Evolutionary conservation across 139 green algal species (phyloP), one percentile per base, ranked within the genome.

Genomic region (Trebouxia sp.): DNA sequence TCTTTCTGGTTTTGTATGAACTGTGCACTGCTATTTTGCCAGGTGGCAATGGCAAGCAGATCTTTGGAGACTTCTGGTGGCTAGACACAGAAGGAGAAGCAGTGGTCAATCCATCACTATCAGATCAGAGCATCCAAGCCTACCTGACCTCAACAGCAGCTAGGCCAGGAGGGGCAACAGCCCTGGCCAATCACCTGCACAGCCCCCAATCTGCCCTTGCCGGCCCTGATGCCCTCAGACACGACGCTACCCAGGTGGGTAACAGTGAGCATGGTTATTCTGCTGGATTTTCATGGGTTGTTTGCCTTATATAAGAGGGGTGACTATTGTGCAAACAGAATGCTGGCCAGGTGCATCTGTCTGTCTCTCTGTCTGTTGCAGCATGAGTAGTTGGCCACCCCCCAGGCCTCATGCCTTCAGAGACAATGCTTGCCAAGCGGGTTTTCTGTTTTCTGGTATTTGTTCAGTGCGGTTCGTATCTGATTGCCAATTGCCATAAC

Each of bases 11-110:
- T n/a, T n/a, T n/a, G n/a, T n/a, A n/a, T n/a, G n/a, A n/a, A n/a
- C n/a, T n/a, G n/a, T n/a, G n/a, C n/a, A n/a, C n/a, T n/a, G 39
- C 32, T 48, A 11, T 22, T 6, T 26, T 2, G 38, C 56, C 82
- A 85, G 82, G 82, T 39, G 82, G 82, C 30, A 80, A 80, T 67
- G 82, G 87, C 53, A 85, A 86, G 74, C 83, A 88, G 32, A 87
- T 92, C 45, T 90, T 86, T 77, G 75, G 43, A 0, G 88, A 92
- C 32, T 45, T 76, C 24, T 91, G 86, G 88, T 90, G 80, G 83
- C 82, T 92, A 43, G 77, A 76, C 43, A 48, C 42, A 66, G 78
- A 77, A 28, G 78, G 39, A 35, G 78, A 82, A 30, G 45, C 45
- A 7, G 47, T 28, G 11, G 12, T 76, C 24, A 55, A 76, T 39